These are phyloP conservation scores for Sanghuangporus weigelae DNA, from an alignment of 1,284 basidiomycete species.

Conservation along the genomic window DNA sequence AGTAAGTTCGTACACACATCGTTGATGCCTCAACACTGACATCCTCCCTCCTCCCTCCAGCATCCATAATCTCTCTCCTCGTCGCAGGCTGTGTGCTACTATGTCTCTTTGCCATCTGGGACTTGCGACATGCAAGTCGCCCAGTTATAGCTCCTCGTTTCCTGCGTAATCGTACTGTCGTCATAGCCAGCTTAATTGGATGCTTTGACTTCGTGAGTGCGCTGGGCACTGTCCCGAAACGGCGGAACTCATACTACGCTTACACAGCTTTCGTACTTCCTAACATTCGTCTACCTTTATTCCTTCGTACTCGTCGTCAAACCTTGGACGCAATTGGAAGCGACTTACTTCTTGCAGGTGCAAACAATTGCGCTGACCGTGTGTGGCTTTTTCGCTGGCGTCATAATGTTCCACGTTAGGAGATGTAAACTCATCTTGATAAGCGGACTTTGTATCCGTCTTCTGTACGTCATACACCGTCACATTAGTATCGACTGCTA, in stretches of 20 bases:
- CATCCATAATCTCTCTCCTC: conserved; percentile 52
- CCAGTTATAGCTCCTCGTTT: conserved; percentile 55
- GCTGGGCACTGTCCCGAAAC: neutral
- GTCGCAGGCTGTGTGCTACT: conserved; percentile 43
- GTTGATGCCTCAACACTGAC: neutral
- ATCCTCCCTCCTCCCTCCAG: conserved; percentile 27
- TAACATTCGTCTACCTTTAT: conserved; percentile 55
- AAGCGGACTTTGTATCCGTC: conserved; percentile 59
- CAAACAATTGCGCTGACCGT: conserved; percentile 61
- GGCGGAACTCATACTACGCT: neutral
- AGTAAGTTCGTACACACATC: conserved; percentile 27
- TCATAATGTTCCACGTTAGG: conserved; percentile 47
- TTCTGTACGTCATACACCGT: conserved; percentile 31
- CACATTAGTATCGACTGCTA: neutral
- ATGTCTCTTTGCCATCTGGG: conserved; percentile 40
- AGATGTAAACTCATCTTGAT: conserved; percentile 62
- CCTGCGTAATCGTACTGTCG: conserved; percentile 51
- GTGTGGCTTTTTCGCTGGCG: conserved; percentile 58
- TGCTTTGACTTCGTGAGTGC: conserved; percentile 62
- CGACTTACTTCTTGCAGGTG: conserved; percentile 49
- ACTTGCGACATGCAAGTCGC: conserved; percentile 41
- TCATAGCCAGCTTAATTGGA: conserved; percentile 59
- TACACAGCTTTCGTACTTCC: conserved; percentile 52
- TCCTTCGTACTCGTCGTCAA: conserved; percentile 59
- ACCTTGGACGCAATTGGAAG: conserved; percentile 47